Base-by-base conservation (phyloP, 352 stramenopile species). In the Pythium aquatile region DNA sequence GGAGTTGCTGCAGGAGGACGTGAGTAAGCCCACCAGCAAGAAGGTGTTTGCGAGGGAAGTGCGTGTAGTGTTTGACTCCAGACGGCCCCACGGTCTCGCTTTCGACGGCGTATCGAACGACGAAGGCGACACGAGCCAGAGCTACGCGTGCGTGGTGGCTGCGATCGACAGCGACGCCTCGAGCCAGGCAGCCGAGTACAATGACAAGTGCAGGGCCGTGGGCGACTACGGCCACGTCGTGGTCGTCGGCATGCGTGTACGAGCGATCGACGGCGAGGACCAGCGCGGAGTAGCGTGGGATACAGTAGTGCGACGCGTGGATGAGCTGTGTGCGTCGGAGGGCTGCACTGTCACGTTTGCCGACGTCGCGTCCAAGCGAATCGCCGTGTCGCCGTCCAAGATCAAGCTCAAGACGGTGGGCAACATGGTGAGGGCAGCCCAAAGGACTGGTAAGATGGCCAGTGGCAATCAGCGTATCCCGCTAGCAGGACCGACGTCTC, bases 141-240 rank as follows among this genome's bases (percentile, higher is more conserved):
- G 55, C 17, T 88, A 89, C 47, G 54, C 59, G 59, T 90, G 79
- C 58, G 49, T 69, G 10, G 76, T 91, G 17, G 63, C 67, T 17
- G 65, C 79, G 33, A 70, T 91, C 24, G 58, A 63, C 24, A 51
- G n/a, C 58, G 16, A 51, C 72, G 35, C 66, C 66, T 2, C 59
- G 56, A 6, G 80, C 26, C 72, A 83, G n/a, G 76, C 71, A 17
- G 70, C 71, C 32, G 69, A 80, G n/a, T 77, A 92, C 70, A 92
- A 92, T 54, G 68, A 70, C 9, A 74, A 67, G 7, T 84, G 77
- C 55, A 63, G 58, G 9, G 62, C 64, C 10, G 54, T 64, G 16
- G 77, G 79, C 5, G 80, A 87, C 63, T 82, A 83, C 56, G 78
- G 73, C 13, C 71, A 73, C 5, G 63, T 92, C 11, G 74, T 92